Base-by-base conservation (phyloP, 2,329 filamentous ascomycete genomes). In the Exophiala aquamarina region DNA sequence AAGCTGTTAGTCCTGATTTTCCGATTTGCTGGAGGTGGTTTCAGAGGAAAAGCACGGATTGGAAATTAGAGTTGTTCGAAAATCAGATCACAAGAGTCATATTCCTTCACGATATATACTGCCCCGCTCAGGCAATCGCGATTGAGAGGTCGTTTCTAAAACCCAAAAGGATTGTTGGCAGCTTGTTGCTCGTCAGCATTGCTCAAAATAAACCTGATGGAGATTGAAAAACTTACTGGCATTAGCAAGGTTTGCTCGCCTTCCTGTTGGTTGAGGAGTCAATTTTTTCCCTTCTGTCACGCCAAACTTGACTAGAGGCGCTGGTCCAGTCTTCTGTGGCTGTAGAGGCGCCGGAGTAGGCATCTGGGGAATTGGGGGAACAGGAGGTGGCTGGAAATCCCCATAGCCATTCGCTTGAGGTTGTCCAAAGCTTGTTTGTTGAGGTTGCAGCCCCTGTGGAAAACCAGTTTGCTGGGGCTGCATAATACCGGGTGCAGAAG, bases 221-320 rank as follows among this genome's bases (percentile, higher is more conserved):
- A 23, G 31, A 37, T 21, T 36, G 38, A 49, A 36, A 23, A 48
- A 91, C 92, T 86, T 84, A 97, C 92, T 98, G 63, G 93, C 93
- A 82, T 94, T 88, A 42, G 87, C 79, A 58, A 98, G 77, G 67
- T 97, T 96, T 47, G 93, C 93, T 73, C 87, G 83, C 61, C 87
- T 77, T 55, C 93, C 93, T 5, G 93, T 98, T 20, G 89, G 79
- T 72, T 97, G 93, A 21, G 91, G 83, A 51, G 81, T 77, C 60
- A 97, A 71, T 67, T 87, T 93, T 70, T 90, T 89, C 39, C 83
- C 81, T 20, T 76, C 73, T 47, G 81, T 77, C 28, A 95, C 84
- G 31, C 93, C 93, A 66, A 98, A 98, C 50, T 89, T 82, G 14
- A 98, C 85, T 18, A 89, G 83, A 36, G 93, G 93, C 15, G 92